A percentile compares a stretch with the other conserved stretches of the same genome.
Conservation (phyloP, 352 stramenopile genomes). For the Phytopythium oedochilum region DNA sequence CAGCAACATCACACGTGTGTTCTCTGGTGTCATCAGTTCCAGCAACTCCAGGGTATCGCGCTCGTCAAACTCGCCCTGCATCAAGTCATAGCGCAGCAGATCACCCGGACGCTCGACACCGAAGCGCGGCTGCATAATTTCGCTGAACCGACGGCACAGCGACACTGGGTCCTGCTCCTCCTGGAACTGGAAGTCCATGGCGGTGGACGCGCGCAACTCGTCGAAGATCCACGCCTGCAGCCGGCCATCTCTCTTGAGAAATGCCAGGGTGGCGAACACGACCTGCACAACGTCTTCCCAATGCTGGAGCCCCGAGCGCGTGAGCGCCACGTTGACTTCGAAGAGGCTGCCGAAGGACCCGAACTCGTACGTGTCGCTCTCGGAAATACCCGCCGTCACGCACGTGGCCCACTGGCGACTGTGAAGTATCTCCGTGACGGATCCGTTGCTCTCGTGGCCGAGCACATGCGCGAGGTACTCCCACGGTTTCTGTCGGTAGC, state of each 20-base stretch:
- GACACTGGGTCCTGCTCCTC: constrained; percentile 39
- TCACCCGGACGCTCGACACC: constrained; percentile 29
- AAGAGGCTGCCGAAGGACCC: constrained; percentile 56
- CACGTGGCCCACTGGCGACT: constrained; percentile 33
- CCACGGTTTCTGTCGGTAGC: constrained; percentile 49
- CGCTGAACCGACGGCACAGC: constrained; percentile 41
- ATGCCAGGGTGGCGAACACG: constrained; percentile 39
- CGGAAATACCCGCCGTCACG: constrained; percentile 38
- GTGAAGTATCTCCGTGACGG: constrained; percentile 35
- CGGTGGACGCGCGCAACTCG: constrained; percentile 35
- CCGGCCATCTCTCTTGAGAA: constrained; percentile 11
- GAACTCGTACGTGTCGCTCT: constrained; percentile 55
- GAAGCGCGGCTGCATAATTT: constrained; percentile 50
- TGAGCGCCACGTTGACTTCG: constrained; percentile 49
- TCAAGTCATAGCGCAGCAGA: constrained; percentile 49
- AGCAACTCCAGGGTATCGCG: constrained; percentile 23
- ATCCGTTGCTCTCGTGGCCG: constrained; percentile 47
- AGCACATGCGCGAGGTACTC: constrained; percentile 45
- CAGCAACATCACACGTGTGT: constrained; percentile 54
- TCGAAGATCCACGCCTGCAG: constrained; percentile 52
- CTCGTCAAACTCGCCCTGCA: constrained; percentile 45
- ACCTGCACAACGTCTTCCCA: constrained; percentile 41
- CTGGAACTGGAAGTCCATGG: constrained; percentile 63
- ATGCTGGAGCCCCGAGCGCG: constrained; percentile 25
- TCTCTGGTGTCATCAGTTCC: constrained; percentile 34